Evolutionary conservation across 352 stramenopile species (phyloP).

Genomic region (Globisporangium paddicum): DNA sequence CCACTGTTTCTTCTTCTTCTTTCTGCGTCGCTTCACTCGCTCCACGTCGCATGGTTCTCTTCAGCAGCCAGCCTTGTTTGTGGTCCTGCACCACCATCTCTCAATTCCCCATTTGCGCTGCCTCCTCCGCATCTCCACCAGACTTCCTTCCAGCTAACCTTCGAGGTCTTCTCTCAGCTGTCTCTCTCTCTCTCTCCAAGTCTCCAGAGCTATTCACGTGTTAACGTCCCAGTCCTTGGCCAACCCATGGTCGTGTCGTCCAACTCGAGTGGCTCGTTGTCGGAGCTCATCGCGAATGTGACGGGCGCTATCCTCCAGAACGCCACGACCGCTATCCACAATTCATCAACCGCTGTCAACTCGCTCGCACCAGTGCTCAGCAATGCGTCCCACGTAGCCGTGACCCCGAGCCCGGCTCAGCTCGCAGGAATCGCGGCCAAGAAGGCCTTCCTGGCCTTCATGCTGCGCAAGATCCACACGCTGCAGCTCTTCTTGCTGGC

Average conservation of each 20-base stretch:
- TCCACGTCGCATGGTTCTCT: not conserved
- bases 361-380: slow-evolving; percentile 1
- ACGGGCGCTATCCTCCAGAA: not conserved
- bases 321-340: too few relatives aligned
- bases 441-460: slow-evolving; percentile 30
- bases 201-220: not conserved
- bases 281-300: not conserved
- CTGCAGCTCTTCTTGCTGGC: slow-evolving; percentile 6
- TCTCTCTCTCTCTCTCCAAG: not conserved
- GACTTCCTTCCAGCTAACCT: slow-evolving; percentile 1
- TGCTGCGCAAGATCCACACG: slow-evolving; percentile 16
- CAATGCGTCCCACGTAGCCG: not conserved
- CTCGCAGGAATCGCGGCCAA: slow-evolving; percentile 20
- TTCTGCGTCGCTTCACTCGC: not conserved
- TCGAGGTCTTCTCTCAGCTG: too few relatives aligned
- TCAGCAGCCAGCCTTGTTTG: not conserved
- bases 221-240: not conserved
- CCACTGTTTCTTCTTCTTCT: not conserved
- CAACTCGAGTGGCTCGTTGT: not conserved
- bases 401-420: slow-evolving; percentile 28
- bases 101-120: slow-evolving; percentile 5
- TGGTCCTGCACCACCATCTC: not conserved
- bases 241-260: not conserved
- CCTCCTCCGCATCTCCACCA: not conserved
- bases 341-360: not conserved